phyloP scores from a whole-genome alignment of 371 early-diverging fungal species.

The Encephalitozoon intestinalis region DNA sequence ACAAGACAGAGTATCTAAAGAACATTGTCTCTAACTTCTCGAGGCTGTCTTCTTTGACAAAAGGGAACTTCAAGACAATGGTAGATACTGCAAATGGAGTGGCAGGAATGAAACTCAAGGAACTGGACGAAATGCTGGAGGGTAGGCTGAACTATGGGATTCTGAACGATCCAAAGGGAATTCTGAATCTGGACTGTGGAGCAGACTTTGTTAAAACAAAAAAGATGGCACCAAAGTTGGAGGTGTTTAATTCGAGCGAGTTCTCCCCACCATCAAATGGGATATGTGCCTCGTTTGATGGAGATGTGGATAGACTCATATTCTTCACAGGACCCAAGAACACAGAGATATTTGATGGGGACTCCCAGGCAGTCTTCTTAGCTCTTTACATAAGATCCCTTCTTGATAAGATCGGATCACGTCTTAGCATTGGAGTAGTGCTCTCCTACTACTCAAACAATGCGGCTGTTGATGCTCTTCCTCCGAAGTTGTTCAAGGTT shows the following conservation, averaged over 20 bases:
- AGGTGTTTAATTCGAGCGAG: background rate
- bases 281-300: constrained; percentile 77
- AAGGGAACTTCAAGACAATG: background rate
- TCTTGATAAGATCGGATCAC: constrained; percentile 5
- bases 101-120: constrained; percentile 77
- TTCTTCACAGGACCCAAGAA: constrained; percentile 67
- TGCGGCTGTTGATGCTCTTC: constrained; percentile 41
- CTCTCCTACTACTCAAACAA: constrained; percentile 55
- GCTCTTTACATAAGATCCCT: constrained; percentile 39
- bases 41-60: constrained; percentile 11
- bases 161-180: constrained; percentile 36
- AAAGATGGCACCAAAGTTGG: constrained; percentile 67
- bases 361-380: constrained; percentile 48
- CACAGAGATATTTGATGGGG: constrained; percentile 53
- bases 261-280: constrained; percentile 60
- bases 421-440: constrained; percentile 42
- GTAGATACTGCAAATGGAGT: constrained; percentile 66
- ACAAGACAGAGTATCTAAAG: constrained; percentile 25
- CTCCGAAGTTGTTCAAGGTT: constrained; percentile 23
- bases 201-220: constrained; percentile 88
- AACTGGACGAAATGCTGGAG: constrained; percentile 72
- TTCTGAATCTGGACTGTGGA: constrained; percentile 67
- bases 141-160: constrained; percentile 64
- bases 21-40: background rate
- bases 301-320: constrained; percentile 95